Evolutionary conservation across 2,329 filamentous ascomycete species (phyloP).

Genomic region (Xylaria sp.): DNA sequence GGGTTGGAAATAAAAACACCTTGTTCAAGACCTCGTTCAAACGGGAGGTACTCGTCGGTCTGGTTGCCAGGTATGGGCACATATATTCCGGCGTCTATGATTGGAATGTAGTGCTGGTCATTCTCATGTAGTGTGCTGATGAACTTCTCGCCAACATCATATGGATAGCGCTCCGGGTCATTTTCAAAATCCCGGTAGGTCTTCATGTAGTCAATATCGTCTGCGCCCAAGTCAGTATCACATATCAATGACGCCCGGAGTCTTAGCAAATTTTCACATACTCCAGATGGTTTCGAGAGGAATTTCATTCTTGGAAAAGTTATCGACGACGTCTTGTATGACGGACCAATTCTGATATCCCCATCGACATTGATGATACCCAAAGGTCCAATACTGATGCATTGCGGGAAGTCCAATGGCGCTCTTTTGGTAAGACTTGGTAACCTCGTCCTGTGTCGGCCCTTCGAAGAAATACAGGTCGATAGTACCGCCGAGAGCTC

Average conservation of each 20-base stretch:
- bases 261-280: constrained; percentile 32
- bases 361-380: constrained; percentile 86
- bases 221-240: constrained; percentile 60
- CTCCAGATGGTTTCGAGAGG: constrained; percentile 79
- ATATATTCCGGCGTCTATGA: constrained; percentile 78
- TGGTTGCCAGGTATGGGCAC: constrained; percentile 76
- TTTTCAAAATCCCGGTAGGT: constrained; percentile 70
- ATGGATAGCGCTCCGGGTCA: constrained; percentile 66
- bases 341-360: constrained; percentile 80
- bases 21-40: constrained; percentile 69
- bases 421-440: constrained; percentile 74
- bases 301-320: constrained; percentile 72
- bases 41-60: constrained; percentile 71
- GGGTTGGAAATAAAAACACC: constrained; percentile 65
- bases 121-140: constrained; percentile 70
- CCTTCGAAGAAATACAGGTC: constrained; percentile 85
- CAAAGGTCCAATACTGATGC: constrained; percentile 85
- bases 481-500: constrained; percentile 78
- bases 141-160: constrained; percentile 68
- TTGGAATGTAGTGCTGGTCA: constrained; percentile 76
- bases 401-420: constrained; percentile 78
- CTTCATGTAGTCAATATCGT: constrained; percentile 78
- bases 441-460: constrained; percentile 74
- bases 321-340: constrained; percentile 73
- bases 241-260: constrained; percentile 44